Base-by-base conservation (phyloP, 2,329 filamentous ascomycete genomes). In the Pestalotiopsis sp. region DNA sequence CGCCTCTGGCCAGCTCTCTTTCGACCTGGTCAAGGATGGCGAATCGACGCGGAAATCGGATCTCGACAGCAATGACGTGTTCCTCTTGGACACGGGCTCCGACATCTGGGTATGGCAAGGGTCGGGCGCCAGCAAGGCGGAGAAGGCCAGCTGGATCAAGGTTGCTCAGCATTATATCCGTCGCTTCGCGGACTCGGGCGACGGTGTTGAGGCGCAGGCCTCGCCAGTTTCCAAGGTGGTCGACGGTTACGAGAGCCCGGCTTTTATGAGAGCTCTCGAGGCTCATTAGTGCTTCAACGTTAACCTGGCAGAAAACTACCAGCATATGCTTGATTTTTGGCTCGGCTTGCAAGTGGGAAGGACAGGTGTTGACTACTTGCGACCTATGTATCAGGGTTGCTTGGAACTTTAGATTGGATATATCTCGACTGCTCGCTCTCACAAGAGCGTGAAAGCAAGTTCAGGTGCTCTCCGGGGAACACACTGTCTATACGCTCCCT, bases 21-120 rank as follows among this genome's bases (percentile, higher is more conserved):
- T 92, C 70, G 82, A 86, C 61, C 78, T 89, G 3, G 84, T 90
- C 70, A 90, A 88, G 74, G 86, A 90, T 58, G 87, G 85, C 0
- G 75, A 78, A 36, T 75, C 73, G 1, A 82, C 90, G 14, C 74
- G 78, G 3, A 76, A 73, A 60, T 75, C 78, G 0, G 88, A 91
- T 71, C 78, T 92, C 6, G 84, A 90, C 70, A 83, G 83, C 56
- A 82, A 84, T 60, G 89, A 92, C 73, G 85, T 92, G 4, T 92
- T 92, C 73, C 76, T 92, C 23, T 81, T 91, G 69, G 88, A 90
- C 71, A 83, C 81, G 0, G 88, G 89, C 6, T 84, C 77, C 64
- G 80, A 80, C 7, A 81, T 92, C 41, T 92, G 90, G 89, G 88
- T 92, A 1, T 92, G 90, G 90, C 85, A 91, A 73, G 90, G 90